Percentiles rank a stretch among this genome's conserved stretches.
Evolutionary conservation across 2,329 filamentous ascomycete species (phyloP).

Genomic region (Trichoderma brevicompactum): DNA sequence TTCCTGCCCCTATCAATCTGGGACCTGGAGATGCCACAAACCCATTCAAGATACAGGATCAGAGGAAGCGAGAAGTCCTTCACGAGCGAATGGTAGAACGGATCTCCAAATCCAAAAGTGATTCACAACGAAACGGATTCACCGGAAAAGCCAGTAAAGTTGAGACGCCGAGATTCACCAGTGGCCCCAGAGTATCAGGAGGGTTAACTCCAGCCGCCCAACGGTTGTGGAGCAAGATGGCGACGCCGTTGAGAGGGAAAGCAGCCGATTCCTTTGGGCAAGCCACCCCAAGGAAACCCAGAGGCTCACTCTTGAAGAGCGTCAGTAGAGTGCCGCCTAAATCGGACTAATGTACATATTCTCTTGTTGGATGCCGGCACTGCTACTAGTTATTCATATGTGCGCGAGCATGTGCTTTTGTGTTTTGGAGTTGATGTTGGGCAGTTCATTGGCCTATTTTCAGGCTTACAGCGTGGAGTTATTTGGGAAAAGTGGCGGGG

Average conservation of each 20-base stretch:
- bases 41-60: constrained; percentile 78
- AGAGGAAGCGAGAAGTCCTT: constrained; percentile 76
- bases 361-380: neutral
- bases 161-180: constrained; percentile 72
- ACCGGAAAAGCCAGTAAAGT: constrained; percentile 63
- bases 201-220: constrained; percentile 75
- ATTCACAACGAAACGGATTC: constrained; percentile 61
- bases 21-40: constrained; percentile 67
- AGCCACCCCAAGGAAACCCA: constrained; percentile 45
- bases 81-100: constrained; percentile 87
- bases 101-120: constrained; percentile 72
- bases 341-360: constrained; percentile 23
- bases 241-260: constrained; percentile 47
- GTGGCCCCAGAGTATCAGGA: constrained; percentile 61
- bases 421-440: neutral
- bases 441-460: neutral
- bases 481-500: neutral
- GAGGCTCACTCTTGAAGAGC: constrained; percentile 46
- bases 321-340: constrained; percentile 38
- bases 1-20: constrained; percentile 56
- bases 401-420: too few relatives aligned
- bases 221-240: constrained; percentile 67
- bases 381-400: neutral
- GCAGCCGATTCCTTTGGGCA: constrained; percentile 43
- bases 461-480: neutral